Evolutionary conservation across 75 land plant species (phyloP), one percentile per base, ranked within the genome.

Genomic region (Sequoia sempervirens): DNA sequence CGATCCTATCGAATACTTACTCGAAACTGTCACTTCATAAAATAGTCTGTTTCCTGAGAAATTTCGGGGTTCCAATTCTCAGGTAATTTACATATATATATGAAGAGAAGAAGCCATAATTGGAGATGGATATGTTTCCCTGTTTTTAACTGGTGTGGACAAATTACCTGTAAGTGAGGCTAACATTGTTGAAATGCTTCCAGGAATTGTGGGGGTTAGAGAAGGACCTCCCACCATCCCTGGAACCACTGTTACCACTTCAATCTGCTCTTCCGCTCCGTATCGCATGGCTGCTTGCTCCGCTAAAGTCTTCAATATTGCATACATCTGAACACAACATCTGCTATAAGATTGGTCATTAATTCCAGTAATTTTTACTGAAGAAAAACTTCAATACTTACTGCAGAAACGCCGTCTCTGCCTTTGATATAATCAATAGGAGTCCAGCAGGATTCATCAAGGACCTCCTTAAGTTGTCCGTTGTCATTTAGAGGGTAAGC

Each of bases 181-280:
- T 17, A 80, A 26, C 0, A 80, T 12, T 0, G 26, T 9, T 4
- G 1, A 43, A 52, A 85, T 26, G 56, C 81, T 58, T 0, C 1
- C 0, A 1, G 85, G 82, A 1, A 64, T 30, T 23, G 20, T 54
- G 12, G 88, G 50, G 0, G 80, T 82, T 64, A 82, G 23, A 38
- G 82, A 79, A 2, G 80, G 84, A 40, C 90, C 90, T 64, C 80
- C 88, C 4, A 89, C 75, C 38, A 73, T 14, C 4, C 18, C 40
- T 28, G 11, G 13, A 40, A 37, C 3, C 5, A 73, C 5, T 11
- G 75, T 73, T 4, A 73, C 75, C 75, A 73, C 75, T 34, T 73
- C 75, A 32, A 73, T 73, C 5, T 17, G 38, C 1, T 73, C 32
- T 1, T 73, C 75, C 4, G 17, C 17, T 13, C 75, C 75, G 30